Conservation (phyloP, 2,329 filamentous ascomycete genomes). For the Juglanconis sp. region DNA sequence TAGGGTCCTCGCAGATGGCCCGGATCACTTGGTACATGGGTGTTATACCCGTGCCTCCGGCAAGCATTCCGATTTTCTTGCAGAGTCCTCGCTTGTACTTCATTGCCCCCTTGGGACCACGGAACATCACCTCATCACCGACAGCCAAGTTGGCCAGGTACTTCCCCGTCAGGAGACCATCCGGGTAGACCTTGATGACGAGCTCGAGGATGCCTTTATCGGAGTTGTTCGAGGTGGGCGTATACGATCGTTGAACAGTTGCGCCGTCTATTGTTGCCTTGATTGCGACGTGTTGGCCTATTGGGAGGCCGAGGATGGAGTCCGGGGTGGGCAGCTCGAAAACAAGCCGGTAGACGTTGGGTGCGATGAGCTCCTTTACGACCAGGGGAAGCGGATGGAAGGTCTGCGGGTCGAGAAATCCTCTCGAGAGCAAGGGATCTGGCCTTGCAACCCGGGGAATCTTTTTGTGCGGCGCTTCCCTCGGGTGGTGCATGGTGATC, state of each 20-base stretch:
- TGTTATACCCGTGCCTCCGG: conserved; percentile 50
- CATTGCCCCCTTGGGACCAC: conserved; percentile 57
- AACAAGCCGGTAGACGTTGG: conserved; percentile 43
- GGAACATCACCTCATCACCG: conserved; percentile 49
- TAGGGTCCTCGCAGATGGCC: conserved; percentile 59
- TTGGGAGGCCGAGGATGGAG: conserved; percentile 51
- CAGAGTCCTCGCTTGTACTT: conserved; percentile 41
- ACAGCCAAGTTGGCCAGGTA: conserved; percentile 45
- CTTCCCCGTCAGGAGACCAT: conserved; percentile 46
- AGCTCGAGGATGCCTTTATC: conserved; percentile 49
- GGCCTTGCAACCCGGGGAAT: conserved; percentile 33
- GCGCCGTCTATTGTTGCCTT: conserved; percentile 44
- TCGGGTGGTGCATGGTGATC: conserved; percentile 28
- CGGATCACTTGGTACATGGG: conserved; percentile 62
- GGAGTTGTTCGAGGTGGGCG: conserved; percentile 48
- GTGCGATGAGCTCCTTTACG: conserved; percentile 36
- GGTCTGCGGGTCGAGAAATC: conserved; percentile 47
- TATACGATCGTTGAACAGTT: conserved; percentile 50
- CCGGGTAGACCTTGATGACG: conserved; percentile 48
- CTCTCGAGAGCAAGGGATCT: conserved; percentile 37
- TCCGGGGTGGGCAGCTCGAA: conserved; percentile 44
- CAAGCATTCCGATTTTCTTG: conserved; percentile 52
- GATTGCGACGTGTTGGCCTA: conserved; percentile 55
- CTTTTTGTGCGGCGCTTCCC: conserved; percentile 38
- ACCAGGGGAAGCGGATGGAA: conserved; percentile 46